A percentile compares a stretch with the other conserved stretches of the same genome.
Conservation (phyloP, 2,329 filamentous ascomycete genomes). For the Sphaerostilbella broomeana region DNA sequence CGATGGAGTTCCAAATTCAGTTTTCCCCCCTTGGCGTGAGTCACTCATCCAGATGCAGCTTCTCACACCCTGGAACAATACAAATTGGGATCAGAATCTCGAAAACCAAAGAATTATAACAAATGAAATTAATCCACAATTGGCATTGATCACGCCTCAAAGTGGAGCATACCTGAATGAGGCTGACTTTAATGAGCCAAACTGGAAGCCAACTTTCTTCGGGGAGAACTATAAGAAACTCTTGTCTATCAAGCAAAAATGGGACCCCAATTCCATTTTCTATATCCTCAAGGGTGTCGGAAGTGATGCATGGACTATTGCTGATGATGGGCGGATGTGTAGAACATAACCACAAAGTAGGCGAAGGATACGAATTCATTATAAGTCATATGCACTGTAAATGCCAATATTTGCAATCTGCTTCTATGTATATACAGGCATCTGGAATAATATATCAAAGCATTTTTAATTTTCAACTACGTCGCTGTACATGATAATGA, state of each 20-base stretch:
- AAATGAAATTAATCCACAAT: constrained; percentile 20
- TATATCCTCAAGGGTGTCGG: constrained; percentile 45
- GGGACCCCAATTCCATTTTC: constrained; percentile 41
- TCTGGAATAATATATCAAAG: too few relatives aligned
- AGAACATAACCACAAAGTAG: too few relatives aligned
- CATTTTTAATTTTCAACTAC: too few relatives aligned
- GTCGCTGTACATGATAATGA: too few relatives aligned
- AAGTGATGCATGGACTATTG: constrained; percentile 41
- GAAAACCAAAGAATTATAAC: constrained; percentile 26
- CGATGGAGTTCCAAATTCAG: constrained; percentile 25
- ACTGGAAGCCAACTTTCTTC: constrained; percentile 41
- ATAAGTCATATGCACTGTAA: too few relatives aligned
- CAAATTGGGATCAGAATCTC: constrained; percentile 24
- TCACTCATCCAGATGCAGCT: constrained; percentile 27
- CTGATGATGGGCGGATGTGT: constrained; percentile 20
- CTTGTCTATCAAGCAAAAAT: constrained; percentile 39
- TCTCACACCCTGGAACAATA: constrained; percentile 23
- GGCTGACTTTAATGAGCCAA: constrained; percentile 40
- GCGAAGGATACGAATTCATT: too few relatives aligned
- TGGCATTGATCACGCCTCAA: constrained; percentile 28
- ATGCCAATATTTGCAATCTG: too few relatives aligned
- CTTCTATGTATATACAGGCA: too few relatives aligned
- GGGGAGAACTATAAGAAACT: constrained; percentile 39
- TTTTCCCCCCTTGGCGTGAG: constrained; percentile 36
- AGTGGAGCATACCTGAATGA: constrained; percentile 46